phyloP scores from a whole-genome alignment of 257 asterid species.

The Plantago ovata region DNA sequence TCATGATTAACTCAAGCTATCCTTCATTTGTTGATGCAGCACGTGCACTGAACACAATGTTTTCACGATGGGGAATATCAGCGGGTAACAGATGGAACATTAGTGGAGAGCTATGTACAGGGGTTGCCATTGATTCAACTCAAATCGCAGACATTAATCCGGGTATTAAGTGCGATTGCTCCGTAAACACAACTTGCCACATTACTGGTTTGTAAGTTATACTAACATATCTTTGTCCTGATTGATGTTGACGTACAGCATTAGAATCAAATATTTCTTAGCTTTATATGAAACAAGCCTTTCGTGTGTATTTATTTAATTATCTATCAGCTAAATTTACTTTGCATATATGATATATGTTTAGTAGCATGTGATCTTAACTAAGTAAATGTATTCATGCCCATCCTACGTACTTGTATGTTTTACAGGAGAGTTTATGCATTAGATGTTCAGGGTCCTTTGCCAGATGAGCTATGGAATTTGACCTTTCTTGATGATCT shows the following conservation, averaged over 20 bases:
- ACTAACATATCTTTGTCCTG: background rate
- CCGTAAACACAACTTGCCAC: constrained; percentile 40
- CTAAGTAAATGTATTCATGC: constrained; percentile 2
- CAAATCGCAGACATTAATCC: constrained; percentile 25
- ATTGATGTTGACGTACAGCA: too few species aligned
- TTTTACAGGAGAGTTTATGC: background rate
- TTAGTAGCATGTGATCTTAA: too few species aligned
- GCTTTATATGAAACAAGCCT: too few species aligned
- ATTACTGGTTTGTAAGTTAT: constrained; percentile 31
- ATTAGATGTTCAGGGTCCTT: constrained; percentile 33
- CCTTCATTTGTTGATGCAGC: constrained; percentile 27
- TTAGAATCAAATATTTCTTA: too few species aligned
- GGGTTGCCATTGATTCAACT: constrained; percentile 39
- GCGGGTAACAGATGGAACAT: constrained; percentile 45
- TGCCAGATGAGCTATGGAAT: constrained; percentile 62
- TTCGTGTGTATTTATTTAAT: background rate
- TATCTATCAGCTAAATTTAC: background rate
- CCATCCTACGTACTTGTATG: background rate
- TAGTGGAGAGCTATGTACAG: constrained; percentile 61
- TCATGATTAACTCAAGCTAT: too few species aligned
- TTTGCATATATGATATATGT: too few species aligned
- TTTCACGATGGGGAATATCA: constrained; percentile 33
- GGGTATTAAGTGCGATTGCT: constrained; percentile 65
- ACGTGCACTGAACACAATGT: constrained; percentile 44
- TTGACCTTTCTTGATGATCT: constrained; percentile 41